Percentiles rank a stretch among this genome's conserved stretches.
These are phyloP conservation scores for Pichia thaimueangensis DNA, from an alignment of 805 yeast genomes.

Conservation along the genomic window DNA sequence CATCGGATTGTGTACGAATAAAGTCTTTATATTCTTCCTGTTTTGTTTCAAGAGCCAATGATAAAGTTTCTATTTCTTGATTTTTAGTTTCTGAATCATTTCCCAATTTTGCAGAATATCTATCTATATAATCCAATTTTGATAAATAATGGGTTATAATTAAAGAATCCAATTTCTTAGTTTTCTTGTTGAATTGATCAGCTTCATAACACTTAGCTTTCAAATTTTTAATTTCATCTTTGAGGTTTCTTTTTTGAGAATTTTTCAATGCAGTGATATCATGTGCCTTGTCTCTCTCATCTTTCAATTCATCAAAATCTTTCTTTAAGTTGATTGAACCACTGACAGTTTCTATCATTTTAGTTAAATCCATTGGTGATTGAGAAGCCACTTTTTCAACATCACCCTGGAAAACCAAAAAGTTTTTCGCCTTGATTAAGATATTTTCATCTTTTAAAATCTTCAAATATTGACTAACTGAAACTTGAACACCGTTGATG, in stretches of 20 bases:
- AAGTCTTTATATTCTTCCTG: conserved; percentile 27
- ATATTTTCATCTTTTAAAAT: conserved; percentile 73
- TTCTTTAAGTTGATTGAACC: conserved; percentile 65
- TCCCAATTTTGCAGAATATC: conserved; percentile 29
- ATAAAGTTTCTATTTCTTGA: conserved; percentile 28
- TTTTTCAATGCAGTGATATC: conserved; percentile 58
- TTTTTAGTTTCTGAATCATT: conserved; percentile 32
- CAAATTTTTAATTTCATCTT: conserved; percentile 71
- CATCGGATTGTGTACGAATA: conserved; percentile 40
- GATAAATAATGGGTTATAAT: conserved; percentile 51
- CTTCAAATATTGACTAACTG: conserved; percentile 58
- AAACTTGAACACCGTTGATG: conserved; percentile 53
- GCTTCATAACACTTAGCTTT: conserved; percentile 70
- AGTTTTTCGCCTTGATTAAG: conserved; percentile 81
- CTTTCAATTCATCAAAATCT: conserved; percentile 61
- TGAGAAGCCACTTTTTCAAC: conserved; percentile 91
- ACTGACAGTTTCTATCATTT: conserved; percentile 71
- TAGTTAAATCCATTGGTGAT: conserved; percentile 67
- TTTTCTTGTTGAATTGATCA: conserved; percentile 53
- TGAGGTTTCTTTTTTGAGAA: conserved; percentile 61
- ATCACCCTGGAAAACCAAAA: conserved; percentile 94
- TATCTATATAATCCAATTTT: conserved; percentile 57
- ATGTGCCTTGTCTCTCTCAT: conserved; percentile 59
- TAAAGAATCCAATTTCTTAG: conserved; percentile 41
- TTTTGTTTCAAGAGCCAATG: conserved; percentile 16